Evolutionary conservation across 495 filamentous ascomycete genomes (phyloP).

Genomic region (Hyaloscypha hepaticicola): DNA sequence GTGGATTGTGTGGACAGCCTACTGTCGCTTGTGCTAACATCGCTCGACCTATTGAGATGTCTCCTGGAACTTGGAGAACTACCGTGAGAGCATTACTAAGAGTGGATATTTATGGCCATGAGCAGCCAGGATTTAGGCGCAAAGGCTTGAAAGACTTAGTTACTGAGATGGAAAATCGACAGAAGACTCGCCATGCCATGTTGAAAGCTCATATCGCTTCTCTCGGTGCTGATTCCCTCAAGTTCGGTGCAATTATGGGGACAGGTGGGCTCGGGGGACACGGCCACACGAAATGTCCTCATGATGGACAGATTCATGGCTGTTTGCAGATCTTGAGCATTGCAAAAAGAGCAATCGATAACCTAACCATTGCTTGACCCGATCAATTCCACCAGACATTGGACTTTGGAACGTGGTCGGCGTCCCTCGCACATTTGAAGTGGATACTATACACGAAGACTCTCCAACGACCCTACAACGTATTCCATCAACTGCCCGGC

Average conservation of each 20-base stretch:
- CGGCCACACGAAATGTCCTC: constrained; percentile 16
- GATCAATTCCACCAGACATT: not conserved
- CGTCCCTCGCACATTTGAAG: not conserved
- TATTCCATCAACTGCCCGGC: constrained; percentile 35
- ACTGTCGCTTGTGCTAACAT: constrained; percentile 19
- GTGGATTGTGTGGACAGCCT: constrained; percentile 37
- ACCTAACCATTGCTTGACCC: constrained; percentile 46
- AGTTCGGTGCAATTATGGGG: not conserved
- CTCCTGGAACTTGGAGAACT: constrained; percentile 49
- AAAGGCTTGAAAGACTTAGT: constrained; percentile 53
- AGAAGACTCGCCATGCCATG: constrained; percentile 43
- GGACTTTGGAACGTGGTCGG: too few species aligned
- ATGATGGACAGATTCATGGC: constrained; percentile 14
- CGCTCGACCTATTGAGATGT: constrained; percentile 35
- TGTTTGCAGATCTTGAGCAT: constrained; percentile 50
- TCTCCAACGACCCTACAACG: constrained; percentile 34
- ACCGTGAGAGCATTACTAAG: constrained; percentile 50
- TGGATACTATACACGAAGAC: constrained; percentile 20
- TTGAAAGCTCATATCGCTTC: constrained; percentile 26
- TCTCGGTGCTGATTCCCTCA: not conserved
- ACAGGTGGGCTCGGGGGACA: constrained; percentile 17
- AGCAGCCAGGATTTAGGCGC: constrained; percentile 38
- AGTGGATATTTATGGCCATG: constrained; percentile 48
- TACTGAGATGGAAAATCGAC: constrained; percentile 47
- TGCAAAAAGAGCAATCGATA: constrained; percentile 47